Percentiles rank a stretch among this genome's conserved stretches.
phyloP scores from a whole-genome alignment of 768 basidiomycete species.

The Lentinus brumalis region DNA sequence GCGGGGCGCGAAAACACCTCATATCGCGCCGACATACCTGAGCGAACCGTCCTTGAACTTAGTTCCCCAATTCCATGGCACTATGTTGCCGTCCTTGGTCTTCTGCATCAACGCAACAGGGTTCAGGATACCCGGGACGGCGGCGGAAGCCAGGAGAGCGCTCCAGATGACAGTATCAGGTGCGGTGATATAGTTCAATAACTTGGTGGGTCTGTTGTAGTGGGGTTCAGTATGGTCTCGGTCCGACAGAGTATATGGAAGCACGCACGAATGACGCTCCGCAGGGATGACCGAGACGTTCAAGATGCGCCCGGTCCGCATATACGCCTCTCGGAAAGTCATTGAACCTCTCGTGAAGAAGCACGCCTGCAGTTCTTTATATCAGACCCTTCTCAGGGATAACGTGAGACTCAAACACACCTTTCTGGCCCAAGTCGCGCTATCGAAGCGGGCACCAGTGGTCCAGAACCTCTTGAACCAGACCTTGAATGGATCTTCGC shows the following conservation, averaged over 20 bases:
- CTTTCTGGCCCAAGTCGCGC: constrained; percentile 87
- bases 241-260: not conserved
- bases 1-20: not conserved
- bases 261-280: constrained; percentile 78
- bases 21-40: constrained; percentile 44
- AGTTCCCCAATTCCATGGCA: constrained; percentile 95
- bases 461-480: constrained; percentile 75
- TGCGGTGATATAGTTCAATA: constrained; percentile 95
- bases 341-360: constrained; percentile 93
- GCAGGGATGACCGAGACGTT: constrained; percentile 94
- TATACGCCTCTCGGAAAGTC: constrained; percentile 95
- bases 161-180: constrained; percentile 89
- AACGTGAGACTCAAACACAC: constrained; percentile 38
- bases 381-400: not conserved
- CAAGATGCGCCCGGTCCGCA: constrained; percentile 88
- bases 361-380: constrained; percentile 50
- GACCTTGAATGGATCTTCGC: constrained; percentile 71
- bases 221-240: constrained; percentile 10
- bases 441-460: constrained; percentile 96
- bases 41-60: constrained; percentile 93
- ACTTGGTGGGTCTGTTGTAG: constrained; percentile 78
- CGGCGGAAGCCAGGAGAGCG: constrained; percentile 83
- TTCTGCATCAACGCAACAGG: constrained; percentile 97
- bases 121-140: constrained; percentile 93
- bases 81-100: constrained; percentile 70